Conservation (phyloP, 192 early-diverging fungal species). For the Podila horticola region DNA sequence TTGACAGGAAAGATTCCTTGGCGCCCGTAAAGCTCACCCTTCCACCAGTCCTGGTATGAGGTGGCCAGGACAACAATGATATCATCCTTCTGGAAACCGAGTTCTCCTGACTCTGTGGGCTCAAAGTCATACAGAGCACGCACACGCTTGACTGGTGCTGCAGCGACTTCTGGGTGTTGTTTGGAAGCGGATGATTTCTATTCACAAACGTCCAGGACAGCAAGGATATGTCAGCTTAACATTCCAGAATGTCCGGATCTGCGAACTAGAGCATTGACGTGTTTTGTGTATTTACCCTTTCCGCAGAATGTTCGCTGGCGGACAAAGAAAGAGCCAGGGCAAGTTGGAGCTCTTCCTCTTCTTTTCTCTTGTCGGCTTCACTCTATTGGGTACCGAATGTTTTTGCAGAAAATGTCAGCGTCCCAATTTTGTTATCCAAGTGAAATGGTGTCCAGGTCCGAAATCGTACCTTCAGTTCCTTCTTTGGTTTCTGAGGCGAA, state of each 20-base stretch:
- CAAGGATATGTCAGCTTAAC: no score
- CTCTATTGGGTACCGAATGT: slow-evolving; percentile 33
- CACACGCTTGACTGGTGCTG: slow-evolving; percentile 77
- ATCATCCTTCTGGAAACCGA: slow-evolving; percentile 89
- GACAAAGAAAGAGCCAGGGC: slow-evolving; percentile 92
- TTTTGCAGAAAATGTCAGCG: not conserved
- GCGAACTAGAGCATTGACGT: no score
- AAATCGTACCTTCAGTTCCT: slow-evolving; percentile 59
- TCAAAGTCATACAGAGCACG: slow-evolving; percentile 94
- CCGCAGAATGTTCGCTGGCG: slow-evolving; percentile 57
- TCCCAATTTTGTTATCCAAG: not conserved
- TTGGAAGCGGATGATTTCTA: slow-evolving; percentile 31
- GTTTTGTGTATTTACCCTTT: slow-evolving; percentile 21
- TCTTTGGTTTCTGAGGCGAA: slow-evolving; percentile 85
- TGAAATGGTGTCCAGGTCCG: not conserved
- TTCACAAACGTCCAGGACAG: no score
- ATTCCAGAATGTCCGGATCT: no score
- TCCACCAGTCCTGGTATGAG: slow-evolving; percentile 99
- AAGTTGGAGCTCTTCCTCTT: slow-evolving; percentile 94
- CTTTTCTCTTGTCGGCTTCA: slow-evolving; percentile 87
- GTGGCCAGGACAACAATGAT: slow-evolving; percentile 91
- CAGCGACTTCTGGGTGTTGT: slow-evolving; percentile 32
- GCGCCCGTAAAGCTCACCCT: slow-evolving; percentile 86
- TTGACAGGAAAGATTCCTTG: slow-evolving; percentile 98
- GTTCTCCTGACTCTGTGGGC: slow-evolving; percentile 90